Evolutionary conservation across 208 protist genomes (phyloP), one percentile per base, ranked within the genome.

Genomic region (Phytomonas serpens): DNA sequence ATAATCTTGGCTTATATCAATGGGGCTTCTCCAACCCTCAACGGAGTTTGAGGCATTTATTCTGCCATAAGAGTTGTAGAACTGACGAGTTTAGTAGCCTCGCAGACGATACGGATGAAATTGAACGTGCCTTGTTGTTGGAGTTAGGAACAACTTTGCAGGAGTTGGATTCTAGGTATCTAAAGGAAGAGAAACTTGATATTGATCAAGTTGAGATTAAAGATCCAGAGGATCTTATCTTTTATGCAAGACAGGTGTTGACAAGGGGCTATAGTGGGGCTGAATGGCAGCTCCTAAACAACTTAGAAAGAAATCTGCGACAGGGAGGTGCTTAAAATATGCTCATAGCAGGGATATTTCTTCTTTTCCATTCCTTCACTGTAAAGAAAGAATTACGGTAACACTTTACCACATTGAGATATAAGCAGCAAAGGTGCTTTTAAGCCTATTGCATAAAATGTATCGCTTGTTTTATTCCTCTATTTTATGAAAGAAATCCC

Each of bases 251-350:
- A 19, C 64, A 82, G 67, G 69, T 88, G 32, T 76, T 88, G 61
- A 72, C 85, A n/a, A 63, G 76, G 61, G 86, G 82, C 27, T 89
- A 89, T 68, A 75, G 79, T 23, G 65, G 76, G 4, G 79, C 79
- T 23, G 86, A 94, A 73, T 94, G 86, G 85, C 63, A 80, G 29
- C 29, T 71, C 38, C 69, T 94, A 61, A 57, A 19, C 47, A 57
- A 57, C 19, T 23, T 57, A 52, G 66, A 69, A 51, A 69, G 33
- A 52, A 69, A 6, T 16, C 4, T 37, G 6, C 27, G 33, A 42
- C 63, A 47, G 23, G 11, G 63, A 67, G 33, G 23, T 16, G 1
- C 11, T 0, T 42, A 32, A 1, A 23, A 16, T 67, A 42, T 67
- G 16, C 23, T 47, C 23, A n/a, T 42, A 19, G 33, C 3, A 19